These are phyloP conservation scores for Spathaspora jeffriesii DNA, from an alignment of 1,139 yeast genomes.

Conservation along the genomic window DNA sequence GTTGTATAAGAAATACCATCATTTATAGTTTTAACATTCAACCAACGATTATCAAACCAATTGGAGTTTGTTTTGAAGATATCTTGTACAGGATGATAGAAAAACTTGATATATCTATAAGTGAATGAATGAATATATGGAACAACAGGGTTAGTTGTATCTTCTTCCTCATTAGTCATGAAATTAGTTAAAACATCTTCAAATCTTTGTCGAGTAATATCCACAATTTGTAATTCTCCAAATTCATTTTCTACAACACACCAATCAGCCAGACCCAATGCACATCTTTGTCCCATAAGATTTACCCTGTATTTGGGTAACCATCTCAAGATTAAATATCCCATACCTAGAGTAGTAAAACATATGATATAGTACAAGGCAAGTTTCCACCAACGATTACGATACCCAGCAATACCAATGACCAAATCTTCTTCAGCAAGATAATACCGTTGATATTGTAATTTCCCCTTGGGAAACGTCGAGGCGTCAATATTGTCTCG, in stretches of 20 bases:
- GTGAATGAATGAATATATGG: slow-evolving; percentile 70
- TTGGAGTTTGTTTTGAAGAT: slow-evolving; percentile 79
- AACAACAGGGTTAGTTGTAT: slow-evolving; percentile 58
- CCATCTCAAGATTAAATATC: slow-evolving; percentile 80
- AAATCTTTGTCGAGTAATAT: slow-evolving; percentile 59
- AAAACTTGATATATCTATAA: slow-evolving; percentile 80
- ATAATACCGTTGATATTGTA: slow-evolving; percentile 75
- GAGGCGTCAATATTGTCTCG: slow-evolving; percentile 26
- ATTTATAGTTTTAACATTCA: slow-evolving; percentile 52
- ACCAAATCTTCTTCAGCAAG: slow-evolving; percentile 95
- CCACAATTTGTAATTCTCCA: slow-evolving; percentile 74
- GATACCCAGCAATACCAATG: slow-evolving; percentile 90
- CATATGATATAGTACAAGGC: slow-evolving; percentile 57
- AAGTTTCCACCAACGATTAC: slow-evolving; percentile 48
- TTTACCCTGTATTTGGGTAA: slow-evolving; percentile 73
- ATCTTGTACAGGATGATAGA: slow-evolving; percentile 86
- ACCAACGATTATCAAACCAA: slow-evolving; percentile 87
- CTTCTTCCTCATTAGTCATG: slow-evolving; percentile 37
- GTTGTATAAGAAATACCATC: slow-evolving; percentile 74
- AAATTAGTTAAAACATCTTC: slow-evolving; percentile 73
- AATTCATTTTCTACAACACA: slow-evolving; percentile 91
- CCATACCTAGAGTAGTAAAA: slow-evolving; percentile 64
- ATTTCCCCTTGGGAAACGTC: slow-evolving; percentile 42
- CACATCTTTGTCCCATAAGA: slow-evolving; percentile 63
- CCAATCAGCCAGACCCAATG: slow-evolving; percentile 88